Conservation (phyloP, 2,329 filamentous ascomycete genomes). For the Colletotrichum sp. region DNA sequence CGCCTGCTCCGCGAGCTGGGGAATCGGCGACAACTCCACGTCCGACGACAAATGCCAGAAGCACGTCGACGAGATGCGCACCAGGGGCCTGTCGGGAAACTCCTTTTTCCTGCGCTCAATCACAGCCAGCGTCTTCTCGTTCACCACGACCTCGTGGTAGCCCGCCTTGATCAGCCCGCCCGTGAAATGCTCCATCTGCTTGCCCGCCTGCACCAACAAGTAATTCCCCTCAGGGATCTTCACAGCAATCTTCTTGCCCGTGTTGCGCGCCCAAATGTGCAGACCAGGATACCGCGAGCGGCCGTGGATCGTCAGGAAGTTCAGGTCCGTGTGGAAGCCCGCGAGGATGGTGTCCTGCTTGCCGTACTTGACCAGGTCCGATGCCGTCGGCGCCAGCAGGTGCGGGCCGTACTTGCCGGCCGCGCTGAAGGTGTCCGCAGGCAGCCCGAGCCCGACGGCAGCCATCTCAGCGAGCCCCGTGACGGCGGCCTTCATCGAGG, state of each 20-base stretch:
- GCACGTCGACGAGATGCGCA: constrained; percentile 65
- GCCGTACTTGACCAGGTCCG: constrained; percentile 60
- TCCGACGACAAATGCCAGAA: constrained; percentile 67
- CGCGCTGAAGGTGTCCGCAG: constrained; percentile 56
- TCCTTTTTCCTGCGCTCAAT: constrained; percentile 47
- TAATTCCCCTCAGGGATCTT: constrained; percentile 63
- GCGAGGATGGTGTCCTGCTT: constrained; percentile 62
- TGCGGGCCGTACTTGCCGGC: constrained; percentile 65
- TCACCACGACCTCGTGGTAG: constrained; percentile 67
- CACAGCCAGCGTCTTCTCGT: constrained; percentile 53
- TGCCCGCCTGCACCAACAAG: constrained; percentile 66
- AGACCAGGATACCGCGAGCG: constrained; percentile 66
- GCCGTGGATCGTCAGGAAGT: constrained; percentile 70
- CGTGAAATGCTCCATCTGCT: constrained; percentile 67
- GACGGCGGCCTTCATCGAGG: constrained; percentile 65
- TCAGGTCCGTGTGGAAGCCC: constrained; percentile 69
- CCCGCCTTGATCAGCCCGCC: constrained; percentile 67
- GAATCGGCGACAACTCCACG: constrained; percentile 58
- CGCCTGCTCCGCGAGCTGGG: constrained; percentile 50
- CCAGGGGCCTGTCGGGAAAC: constrained; percentile 53
- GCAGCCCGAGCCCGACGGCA: constrained; percentile 60
- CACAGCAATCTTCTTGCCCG: constrained; percentile 62
- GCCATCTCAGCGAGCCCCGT: constrained; percentile 64
- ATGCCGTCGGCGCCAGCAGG: constrained; percentile 65
- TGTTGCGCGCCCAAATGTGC: constrained; percentile 69